These are phyloP conservation scores for Pelargonium cotyledonis DNA, from an alignment of 441 rosid genomes.

Conservation along the genomic window DNA sequence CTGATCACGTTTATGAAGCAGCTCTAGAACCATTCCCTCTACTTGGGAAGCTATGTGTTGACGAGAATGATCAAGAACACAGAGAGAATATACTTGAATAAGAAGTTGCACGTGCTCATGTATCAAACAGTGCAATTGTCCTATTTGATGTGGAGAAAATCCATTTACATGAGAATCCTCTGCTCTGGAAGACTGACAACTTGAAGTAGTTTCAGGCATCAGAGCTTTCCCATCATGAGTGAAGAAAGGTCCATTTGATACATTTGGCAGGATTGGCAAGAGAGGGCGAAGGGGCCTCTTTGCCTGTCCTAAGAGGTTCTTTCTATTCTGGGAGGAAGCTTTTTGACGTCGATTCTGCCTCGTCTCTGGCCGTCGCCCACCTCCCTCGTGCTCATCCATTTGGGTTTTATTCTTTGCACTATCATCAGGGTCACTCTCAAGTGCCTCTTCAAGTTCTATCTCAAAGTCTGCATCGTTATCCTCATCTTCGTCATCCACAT, in stretches of 20 bases:
- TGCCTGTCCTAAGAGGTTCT: slow-evolving; percentile 52
- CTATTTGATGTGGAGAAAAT: slow-evolving; percentile 64
- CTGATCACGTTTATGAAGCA: slow-evolving; percentile 59
- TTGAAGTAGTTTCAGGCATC: slow-evolving; percentile 29
- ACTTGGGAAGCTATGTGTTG: slow-evolving; percentile 63
- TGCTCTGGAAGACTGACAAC: slow-evolving; percentile 25
- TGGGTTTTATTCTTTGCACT: slow-evolving; percentile 31
- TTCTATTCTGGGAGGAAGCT: slow-evolving; percentile 38
- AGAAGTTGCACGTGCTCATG: slow-evolving; percentile 91
- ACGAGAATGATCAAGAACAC: slow-evolving; percentile 66
- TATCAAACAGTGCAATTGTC: slow-evolving; percentile 72
- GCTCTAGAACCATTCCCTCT: slow-evolving; percentile 63
- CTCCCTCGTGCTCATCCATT: slow-evolving; percentile 27
- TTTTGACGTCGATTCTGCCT: slow-evolving; percentile 73
- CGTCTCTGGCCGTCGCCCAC: slow-evolving; percentile 62
- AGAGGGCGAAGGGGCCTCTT: slow-evolving; percentile 77
- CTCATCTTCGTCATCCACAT: slow-evolving; percentile 71
- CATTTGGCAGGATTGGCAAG: slow-evolving; percentile 51
- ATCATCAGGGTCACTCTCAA: slow-evolving; percentile 86
- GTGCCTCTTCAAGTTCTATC: slow-evolving; percentile 90
- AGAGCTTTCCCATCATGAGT: slow-evolving; percentile 26
- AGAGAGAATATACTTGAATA: slow-evolving; percentile 78
- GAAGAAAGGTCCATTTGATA: slow-evolving; percentile 30
- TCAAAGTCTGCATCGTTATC: slow-evolving; percentile 94
- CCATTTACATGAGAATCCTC: slow-evolving; percentile 40